These are phyloP conservation scores for Vanrija pseudolonga DNA, from an alignment of 1,284 basidiomycete species.

Conservation along the genomic window DNA sequence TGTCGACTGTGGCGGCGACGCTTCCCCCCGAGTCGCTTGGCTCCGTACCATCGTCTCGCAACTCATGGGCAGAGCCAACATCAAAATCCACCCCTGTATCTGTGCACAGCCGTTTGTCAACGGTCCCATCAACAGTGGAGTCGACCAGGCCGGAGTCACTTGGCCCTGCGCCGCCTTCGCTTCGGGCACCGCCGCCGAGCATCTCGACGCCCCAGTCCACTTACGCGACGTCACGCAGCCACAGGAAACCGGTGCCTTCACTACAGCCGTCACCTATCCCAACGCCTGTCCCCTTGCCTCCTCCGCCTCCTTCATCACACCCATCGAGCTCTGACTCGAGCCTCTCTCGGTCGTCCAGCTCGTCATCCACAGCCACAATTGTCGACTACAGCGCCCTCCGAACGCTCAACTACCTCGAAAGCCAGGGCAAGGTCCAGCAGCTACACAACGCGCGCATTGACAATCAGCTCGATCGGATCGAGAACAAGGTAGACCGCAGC, in stretches of 20 bases:
- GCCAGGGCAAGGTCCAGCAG: constrained; percentile 39
- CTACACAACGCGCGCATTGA: constrained; percentile 33
- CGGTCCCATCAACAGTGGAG: too few species aligned
- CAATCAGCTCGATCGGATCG: constrained; percentile 45
- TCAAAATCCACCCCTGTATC: neutral
- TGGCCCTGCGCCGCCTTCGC: neutral
- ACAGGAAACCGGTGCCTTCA: constrained; percentile 25
- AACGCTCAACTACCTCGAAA: constrained; percentile 37
- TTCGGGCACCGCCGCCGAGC: constrained; percentile 1
- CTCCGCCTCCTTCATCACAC: constrained; percentile 4
- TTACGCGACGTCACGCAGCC: constrained; percentile 14
- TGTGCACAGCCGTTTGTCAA: too few species aligned
- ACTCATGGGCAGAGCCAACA: neutral
- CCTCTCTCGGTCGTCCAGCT: neutral
- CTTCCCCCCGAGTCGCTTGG: constrained; percentile 3
- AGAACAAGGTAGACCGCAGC: constrained; percentile 35
- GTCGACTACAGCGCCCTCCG: constrained; percentile 2
- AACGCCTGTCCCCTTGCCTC: neutral
- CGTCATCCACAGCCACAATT: neutral
- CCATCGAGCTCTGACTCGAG: neutral
- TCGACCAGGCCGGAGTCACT: constrained; percentile 5
- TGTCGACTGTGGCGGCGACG: neutral
- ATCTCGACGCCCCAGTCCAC: constrained; percentile 29
- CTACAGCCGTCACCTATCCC: constrained; percentile 11
- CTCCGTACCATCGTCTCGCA: neutral